phyloP scores from a whole-genome alignment of 2,329 filamentous ascomycete species.

The Cladosporium sp. region DNA sequence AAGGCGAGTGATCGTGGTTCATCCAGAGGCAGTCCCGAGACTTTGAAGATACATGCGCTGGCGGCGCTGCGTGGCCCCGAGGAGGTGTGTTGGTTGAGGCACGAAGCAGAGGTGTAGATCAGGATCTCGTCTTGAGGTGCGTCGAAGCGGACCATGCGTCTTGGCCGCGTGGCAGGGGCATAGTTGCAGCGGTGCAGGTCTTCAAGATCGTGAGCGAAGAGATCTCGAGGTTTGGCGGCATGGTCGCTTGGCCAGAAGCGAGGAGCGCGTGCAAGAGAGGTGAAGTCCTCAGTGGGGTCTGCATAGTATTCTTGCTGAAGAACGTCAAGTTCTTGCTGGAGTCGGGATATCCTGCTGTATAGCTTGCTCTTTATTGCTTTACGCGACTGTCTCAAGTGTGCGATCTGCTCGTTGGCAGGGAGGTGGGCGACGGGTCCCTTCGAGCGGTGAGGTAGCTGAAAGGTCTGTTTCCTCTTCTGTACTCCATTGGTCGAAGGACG shows the following conservation, averaged over 20 bases:
- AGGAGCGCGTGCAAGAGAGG: background rate
- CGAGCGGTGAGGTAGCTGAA: background rate
- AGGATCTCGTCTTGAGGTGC: background rate
- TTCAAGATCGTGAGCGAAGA: background rate
- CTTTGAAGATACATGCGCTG: background rate
- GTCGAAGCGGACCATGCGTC: background rate
- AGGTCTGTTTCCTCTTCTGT: background rate
- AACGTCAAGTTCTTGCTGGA: background rate
- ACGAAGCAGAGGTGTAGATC: background rate
- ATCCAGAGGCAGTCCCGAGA: background rate
- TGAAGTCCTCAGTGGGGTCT: background rate
- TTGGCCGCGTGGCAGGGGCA: background rate
- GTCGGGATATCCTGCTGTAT: background rate
- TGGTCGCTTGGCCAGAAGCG: background rate
- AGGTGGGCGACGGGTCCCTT: background rate
- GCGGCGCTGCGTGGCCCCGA: background rate
- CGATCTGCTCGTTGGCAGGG: background rate
- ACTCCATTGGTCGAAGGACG: background rate
- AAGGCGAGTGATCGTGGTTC: background rate
- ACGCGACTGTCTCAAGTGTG: background rate
- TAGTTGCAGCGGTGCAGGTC: background rate
- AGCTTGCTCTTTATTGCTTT: background rate
- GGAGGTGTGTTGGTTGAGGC: background rate
- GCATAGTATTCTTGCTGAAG: background rate
- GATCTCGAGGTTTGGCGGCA: background rate